Evolutionary conservation across 495 filamentous ascomycete species (phyloP), one percentile per base, ranked within the genome.

Genomic region (Mycothermus thermophilus): DNA sequence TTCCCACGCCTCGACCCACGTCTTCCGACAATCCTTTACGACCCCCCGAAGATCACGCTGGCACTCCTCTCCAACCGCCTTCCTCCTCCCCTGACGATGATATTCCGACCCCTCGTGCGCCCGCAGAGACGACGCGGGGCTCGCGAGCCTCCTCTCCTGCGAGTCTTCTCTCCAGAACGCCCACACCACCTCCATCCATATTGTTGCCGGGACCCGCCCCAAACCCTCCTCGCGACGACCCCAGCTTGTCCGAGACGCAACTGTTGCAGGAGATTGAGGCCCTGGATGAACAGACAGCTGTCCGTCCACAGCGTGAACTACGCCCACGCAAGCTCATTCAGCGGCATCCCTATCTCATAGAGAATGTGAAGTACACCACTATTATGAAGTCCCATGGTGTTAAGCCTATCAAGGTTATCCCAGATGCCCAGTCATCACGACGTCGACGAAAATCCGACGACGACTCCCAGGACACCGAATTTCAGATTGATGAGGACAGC

Each of bases 321-420:
- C 67, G 81, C 19, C 69, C 78, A 16, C 66, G 81, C 35, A 83
- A 81, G 35, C 72, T 79, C 3, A 83, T 83, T 21, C 81, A 87
- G 47, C 54, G 83, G 32, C 77, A 82, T 42, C 80, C 80, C 0
- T 86, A 83, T 48, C 51, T 71, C 2, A 46, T 80, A 4, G 80
- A 86, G 44, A 67, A 67, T 43, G 77, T 67, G n/a, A 70, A 71
- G 37, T 83, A 84, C 48, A 61, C 65, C 14, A 66, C 48, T 6
- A 60, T 64, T 7, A 66, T 82, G 50, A 74, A 67, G 35, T 69
- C 69, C 5, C 58, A 74, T 27, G 79, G 79, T 0, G 39, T 83
- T 6, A 72, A 68, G 38, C 78, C 79, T 1, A 55, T 83, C 22
- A 69, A 64, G 30, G 52, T 80, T 22, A 52, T 58, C 8, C 27